Conservation (phyloP, 2,329 filamentous ascomycete genomes). For the Ceratocystis variospora region DNA sequence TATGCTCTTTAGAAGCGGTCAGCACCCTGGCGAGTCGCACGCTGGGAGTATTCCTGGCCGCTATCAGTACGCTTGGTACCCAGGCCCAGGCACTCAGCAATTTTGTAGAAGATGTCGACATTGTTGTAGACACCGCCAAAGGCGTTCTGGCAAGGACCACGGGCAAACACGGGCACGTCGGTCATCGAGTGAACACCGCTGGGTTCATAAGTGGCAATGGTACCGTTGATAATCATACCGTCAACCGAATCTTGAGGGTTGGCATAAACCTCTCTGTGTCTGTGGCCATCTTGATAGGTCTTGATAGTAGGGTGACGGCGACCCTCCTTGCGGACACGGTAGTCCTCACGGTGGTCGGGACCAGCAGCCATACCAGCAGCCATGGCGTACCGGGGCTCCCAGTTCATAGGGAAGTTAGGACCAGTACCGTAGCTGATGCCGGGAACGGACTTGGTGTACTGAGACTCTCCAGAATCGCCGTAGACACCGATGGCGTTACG, state of each 20-base stretch:
- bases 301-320: conserved; percentile 48
- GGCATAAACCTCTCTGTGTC: conserved; percentile 37
- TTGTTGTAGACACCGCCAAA: conserved; percentile 61
- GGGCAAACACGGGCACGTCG: conserved; percentile 64
- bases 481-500: conserved; percentile 63
- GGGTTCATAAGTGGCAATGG: conserved; percentile 46
- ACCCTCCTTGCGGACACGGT: conserved; percentile 52
- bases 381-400: conserved; percentile 73
- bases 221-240: conserved; percentile 65
- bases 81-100: conserved; percentile 53
- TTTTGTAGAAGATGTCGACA: conserved; percentile 62
- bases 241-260: conserved; percentile 51
- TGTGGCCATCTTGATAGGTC: conserved; percentile 24
- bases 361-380: conserved; percentile 56
- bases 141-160: conserved; percentile 63
- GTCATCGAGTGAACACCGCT: conserved; percentile 67
- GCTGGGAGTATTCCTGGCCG: conserved; percentile 8
- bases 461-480: conserved; percentile 56
- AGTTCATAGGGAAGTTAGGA: conserved; percentile 66
- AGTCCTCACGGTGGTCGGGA: conserved; percentile 67
- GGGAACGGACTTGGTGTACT: conserved; percentile 50
- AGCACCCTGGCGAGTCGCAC: conserved; percentile 12
- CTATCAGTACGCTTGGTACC: conserved; percentile 21
- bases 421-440: conserved; percentile 58
- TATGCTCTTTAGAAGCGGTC: conserved; percentile 17